These are phyloP conservation scores for Infundibulicybe gibba DNA, from an alignment of 768 basidiomycete genomes.

Conservation along the genomic window DNA sequence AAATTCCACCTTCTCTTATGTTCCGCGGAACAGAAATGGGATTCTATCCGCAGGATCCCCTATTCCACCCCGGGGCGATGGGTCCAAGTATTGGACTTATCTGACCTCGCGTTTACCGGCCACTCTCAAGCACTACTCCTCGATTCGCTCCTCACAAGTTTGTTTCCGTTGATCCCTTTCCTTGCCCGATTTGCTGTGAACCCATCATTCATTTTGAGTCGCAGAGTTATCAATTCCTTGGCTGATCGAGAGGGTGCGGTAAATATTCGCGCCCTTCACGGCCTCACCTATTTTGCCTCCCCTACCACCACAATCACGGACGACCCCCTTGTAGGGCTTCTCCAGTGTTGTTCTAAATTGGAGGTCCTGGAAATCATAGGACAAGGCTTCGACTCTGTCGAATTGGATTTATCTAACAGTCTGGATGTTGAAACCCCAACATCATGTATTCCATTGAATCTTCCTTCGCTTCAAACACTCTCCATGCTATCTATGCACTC, in stretches of 20 bases:
- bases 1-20: conserved; percentile 57
- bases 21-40: conserved; percentile 76
- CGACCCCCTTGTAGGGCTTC: conserved; percentile 56
- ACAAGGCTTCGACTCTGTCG: conserved; percentile 50
- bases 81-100: conserved; percentile 75
- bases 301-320: conserved; percentile 31
- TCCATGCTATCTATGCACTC: conserved; percentile 63
- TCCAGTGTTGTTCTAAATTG: conserved; percentile 52
- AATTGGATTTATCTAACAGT: conserved; percentile 34
- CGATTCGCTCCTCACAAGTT: conserved; percentile 58
- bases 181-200: conserved; percentile 51
- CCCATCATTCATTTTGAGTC: conserved; percentile 56
- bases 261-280: conserved; percentile 49
- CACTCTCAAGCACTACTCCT: conserved; percentile 47
- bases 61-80: conserved; percentile 88
- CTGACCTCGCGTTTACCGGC: conserved; percentile 40
- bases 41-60: conserved; percentile 82
- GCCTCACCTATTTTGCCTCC: conserved; percentile 46
- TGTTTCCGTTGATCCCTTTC: conserved; percentile 71
- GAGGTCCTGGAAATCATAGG: conserved; percentile 65
- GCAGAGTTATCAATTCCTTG: conserved; percentile 51
- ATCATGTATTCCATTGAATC: conserved; percentile 41
- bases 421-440: conserved; percentile 20
- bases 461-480: conserved; percentile 57
- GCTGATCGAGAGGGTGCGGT: conserved; percentile 45